Evolutionary conservation across 768 basidiomycete genomes (phyloP).

Genomic region (Mrakia gelida): DNA sequence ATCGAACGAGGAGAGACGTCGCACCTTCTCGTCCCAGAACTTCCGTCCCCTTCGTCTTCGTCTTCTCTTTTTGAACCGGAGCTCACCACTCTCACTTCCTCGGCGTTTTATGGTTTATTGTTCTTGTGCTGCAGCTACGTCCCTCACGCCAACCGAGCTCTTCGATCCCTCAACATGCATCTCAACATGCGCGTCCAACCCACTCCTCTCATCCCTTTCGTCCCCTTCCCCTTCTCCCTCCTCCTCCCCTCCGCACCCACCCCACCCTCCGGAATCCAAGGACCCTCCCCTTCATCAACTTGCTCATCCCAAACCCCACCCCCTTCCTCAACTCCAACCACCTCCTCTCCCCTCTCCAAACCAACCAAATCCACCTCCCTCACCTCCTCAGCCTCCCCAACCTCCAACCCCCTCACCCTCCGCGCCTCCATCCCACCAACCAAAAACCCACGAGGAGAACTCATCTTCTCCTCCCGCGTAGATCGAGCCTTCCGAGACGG

Average conservation of each 20-base stretch:
- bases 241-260: conserved; percentile 29
- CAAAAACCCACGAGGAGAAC: conserved; percentile 85
- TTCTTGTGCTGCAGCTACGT: conserved; percentile 67
- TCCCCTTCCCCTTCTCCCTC: conserved; percentile 40
- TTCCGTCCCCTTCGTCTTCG: neutral
- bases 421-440: conserved; percentile 77
- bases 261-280: neutral
- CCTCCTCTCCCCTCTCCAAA: conserved; percentile 4
- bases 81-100: no score
- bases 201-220: conserved; percentile 48
- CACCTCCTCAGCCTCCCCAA: conserved; percentile 34
- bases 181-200: conserved; percentile 79
- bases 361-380: conserved; percentile 39
- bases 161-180: conserved; percentile 93
- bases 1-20: neutral
- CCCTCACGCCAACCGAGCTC: conserved; percentile 85
- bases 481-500: conserved; percentile 75
- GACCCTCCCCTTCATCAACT: neutral
- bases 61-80: neutral
- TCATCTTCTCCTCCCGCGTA: conserved; percentile 90
- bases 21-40: neutral
- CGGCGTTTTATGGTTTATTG: no score
- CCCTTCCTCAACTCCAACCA: neutral
- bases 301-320: neutral
- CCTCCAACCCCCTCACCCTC: conserved; percentile 47